A percentile compares a stretch with the other conserved stretches of the same genome.
These are phyloP conservation scores for Suillus fuscotomentosus DNA, from an alignment of 768 basidiomycete species.

Conservation along the genomic window DNA sequence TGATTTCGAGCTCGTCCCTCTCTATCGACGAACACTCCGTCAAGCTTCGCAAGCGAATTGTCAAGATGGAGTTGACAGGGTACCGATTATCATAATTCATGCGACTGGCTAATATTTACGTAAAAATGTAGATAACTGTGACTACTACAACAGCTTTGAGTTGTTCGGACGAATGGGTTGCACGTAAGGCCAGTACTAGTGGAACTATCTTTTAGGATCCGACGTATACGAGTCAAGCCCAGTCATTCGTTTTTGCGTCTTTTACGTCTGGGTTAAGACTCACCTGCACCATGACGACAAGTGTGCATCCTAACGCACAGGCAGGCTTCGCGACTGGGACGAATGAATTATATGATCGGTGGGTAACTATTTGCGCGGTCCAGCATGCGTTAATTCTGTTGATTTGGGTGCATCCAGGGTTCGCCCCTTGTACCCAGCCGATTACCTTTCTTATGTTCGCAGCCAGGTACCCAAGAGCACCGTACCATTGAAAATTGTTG, in stretches of 20 bases:
- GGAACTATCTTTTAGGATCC: background rate
- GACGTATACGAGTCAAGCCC: background rate
- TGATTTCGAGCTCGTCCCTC: background rate
- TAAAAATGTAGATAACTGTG: background rate
- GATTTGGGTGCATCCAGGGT: slow-evolving; percentile 40
- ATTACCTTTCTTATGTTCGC: background rate
- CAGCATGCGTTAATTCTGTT: background rate
- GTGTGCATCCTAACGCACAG: slow-evolving; percentile 58
- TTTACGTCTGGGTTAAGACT: background rate
- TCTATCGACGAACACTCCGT: background rate
- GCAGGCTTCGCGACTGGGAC: slow-evolving; percentile 77
- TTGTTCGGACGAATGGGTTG: background rate
- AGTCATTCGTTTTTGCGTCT: background rate
- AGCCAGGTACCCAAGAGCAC: slow-evolving; percentile 49
- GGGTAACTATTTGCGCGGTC: slow-evolving; percentile 5
- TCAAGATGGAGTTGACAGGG: background rate
- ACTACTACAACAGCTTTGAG: background rate
- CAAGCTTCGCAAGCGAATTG: too few relatives aligned
- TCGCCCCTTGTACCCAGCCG: slow-evolving; percentile 53
- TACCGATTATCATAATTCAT: background rate
- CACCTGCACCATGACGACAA: slow-evolving; percentile 25
- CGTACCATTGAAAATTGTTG: slow-evolving; percentile 58
- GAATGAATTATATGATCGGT: slow-evolving; percentile 81
- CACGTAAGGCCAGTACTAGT: background rate
- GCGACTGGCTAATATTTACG: background rate